These are phyloP conservation scores for Lactifluus hygrophoroides DNA, from an alignment of 768 basidiomycete genomes.

Conservation along the genomic window DNA sequence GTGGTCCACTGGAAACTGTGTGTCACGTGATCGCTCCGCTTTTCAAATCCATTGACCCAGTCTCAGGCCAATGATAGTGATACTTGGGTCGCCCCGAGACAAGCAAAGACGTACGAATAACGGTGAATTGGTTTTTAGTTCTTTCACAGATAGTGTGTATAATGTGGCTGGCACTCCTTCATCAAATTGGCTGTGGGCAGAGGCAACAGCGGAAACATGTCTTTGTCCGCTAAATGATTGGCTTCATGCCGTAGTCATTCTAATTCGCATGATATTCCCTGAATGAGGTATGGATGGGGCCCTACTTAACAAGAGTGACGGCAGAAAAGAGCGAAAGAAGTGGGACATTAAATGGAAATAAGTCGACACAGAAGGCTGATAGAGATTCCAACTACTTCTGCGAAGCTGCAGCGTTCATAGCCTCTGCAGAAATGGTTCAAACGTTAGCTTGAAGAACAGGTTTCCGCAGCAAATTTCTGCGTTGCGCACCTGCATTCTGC, in stretches of 20 bases:
- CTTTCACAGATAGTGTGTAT: neutral
- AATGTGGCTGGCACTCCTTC: neutral
- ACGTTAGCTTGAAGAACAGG: conserved; percentile 2
- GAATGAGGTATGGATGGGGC: neutral
- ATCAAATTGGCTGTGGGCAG: neutral
- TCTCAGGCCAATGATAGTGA: too few relatives aligned
- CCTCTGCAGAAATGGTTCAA: conserved; percentile 27
- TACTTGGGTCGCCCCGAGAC: neutral
- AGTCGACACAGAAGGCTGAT: neutral
- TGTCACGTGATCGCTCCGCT: too few relatives aligned
- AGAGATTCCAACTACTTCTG: conserved; percentile 25
- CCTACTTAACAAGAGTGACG: neutral
- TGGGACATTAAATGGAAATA: neutral
- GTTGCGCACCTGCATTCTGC: conserved; percentile 72
- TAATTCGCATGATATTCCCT: neutral
- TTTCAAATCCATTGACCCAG: too few relatives aligned
- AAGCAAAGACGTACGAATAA: neutral
- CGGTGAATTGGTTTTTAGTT: neutral
- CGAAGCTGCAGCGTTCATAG: conserved; percentile 30
- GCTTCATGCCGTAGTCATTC: neutral
- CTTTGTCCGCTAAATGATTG: neutral
- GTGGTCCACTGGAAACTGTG: too few relatives aligned
- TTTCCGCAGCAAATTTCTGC: too few relatives aligned
- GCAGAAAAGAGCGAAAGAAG: neutral
- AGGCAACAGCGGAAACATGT: neutral